phyloP scores from a whole-genome alignment of 495 filamentous ascomycete species.

The Hypoxylon intermedium region DNA sequence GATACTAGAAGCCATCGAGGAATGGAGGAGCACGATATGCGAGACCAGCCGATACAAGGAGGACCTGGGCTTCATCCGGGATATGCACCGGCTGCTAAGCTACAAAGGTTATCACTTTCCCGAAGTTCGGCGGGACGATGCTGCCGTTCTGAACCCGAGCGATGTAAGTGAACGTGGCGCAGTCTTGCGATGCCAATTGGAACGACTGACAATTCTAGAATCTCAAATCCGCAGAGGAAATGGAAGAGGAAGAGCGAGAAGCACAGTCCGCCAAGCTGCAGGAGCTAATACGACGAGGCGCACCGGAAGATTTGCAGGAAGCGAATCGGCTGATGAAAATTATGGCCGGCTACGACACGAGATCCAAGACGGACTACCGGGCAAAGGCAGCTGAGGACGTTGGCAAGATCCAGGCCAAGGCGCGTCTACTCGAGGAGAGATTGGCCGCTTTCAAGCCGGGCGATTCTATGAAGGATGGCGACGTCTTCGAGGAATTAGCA shows the following conservation, averaged over 20 bases:
- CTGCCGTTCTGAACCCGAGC: slow-evolving; percentile 94
- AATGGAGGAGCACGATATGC: slow-evolving; percentile 98
- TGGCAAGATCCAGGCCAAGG: slow-evolving; percentile 90
- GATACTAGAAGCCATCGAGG: slow-evolving; percentile 96
- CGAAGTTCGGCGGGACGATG: slow-evolving; percentile 89
- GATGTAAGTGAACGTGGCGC: slow-evolving; percentile 69
- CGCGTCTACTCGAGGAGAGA: slow-evolving; percentile 89
- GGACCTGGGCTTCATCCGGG: slow-evolving; percentile 92
- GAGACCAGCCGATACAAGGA: slow-evolving; percentile 97
- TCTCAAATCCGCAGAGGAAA: slow-evolving; percentile 94
- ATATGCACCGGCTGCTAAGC: slow-evolving; percentile 95
- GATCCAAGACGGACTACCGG: slow-evolving; percentile 95
- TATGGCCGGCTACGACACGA: slow-evolving; percentile 95
- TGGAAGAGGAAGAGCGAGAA: slow-evolving; percentile 95
- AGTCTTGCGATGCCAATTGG: neutral
- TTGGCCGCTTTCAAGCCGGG: slow-evolving; percentile 82
- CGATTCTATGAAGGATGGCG: slow-evolving; percentile 83
- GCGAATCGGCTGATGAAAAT: slow-evolving; percentile 98
- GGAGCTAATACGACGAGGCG: slow-evolving; percentile 90
- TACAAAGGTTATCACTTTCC: slow-evolving; percentile 98
- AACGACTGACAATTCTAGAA: slow-evolving; percentile 62
- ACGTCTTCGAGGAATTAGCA: slow-evolving; percentile 97
- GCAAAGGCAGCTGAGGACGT: slow-evolving; percentile 98
- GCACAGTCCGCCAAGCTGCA: slow-evolving; percentile 97
- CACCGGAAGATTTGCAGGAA: slow-evolving; percentile 91